A percentile compares a stretch with the other conserved stretches of the same genome.
These are phyloP conservation scores for Tolypocladium pustulatum DNA, from an alignment of 2,329 filamentous ascomycete genomes.

Conservation along the genomic window DNA sequence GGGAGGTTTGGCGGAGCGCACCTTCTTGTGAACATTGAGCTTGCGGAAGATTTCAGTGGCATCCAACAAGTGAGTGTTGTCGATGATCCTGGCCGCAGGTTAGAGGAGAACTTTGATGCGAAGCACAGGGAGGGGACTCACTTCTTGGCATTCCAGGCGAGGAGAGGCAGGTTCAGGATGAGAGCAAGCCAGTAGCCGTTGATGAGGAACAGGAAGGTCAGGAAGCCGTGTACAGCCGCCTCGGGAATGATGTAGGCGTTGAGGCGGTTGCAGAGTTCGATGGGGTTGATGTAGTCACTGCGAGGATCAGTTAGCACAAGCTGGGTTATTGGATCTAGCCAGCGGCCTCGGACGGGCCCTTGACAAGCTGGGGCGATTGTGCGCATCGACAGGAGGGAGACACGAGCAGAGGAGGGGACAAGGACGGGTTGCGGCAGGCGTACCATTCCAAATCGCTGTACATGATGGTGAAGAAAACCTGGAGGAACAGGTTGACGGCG, in stretches of 20 bases:
- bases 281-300: conserved; percentile 99
- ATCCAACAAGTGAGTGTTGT: conserved; percentile 93
- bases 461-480: conserved; percentile 99
- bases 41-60: conserved; percentile 99
- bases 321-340: not conserved
- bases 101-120: not conserved
- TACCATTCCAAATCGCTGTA: conserved; percentile 99
- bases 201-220: conserved; percentile 92
- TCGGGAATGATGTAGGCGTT: conserved; percentile 99
- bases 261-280: conserved; percentile 99
- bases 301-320: not conserved
- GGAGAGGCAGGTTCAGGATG: conserved; percentile 80
- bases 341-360: not conserved
- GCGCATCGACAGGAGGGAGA: not conserved
- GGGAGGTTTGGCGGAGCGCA: conserved; percentile 21
- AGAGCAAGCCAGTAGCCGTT: conserved; percentile 98
- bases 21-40: conserved; percentile 98
- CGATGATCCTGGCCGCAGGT: conserved; percentile 60
- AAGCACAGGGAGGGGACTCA: conserved; percentile 36
- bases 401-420: not conserved
- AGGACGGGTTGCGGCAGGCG: conserved; percentile 22
- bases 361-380: conserved; percentile 32
- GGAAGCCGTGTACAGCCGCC: conserved; percentile 91
- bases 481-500: conserved; percentile 98
- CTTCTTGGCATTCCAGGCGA: conserved; percentile 97